Conservation (phyloP, 768 basidiomycete genomes). For the Russula virescens region DNA sequence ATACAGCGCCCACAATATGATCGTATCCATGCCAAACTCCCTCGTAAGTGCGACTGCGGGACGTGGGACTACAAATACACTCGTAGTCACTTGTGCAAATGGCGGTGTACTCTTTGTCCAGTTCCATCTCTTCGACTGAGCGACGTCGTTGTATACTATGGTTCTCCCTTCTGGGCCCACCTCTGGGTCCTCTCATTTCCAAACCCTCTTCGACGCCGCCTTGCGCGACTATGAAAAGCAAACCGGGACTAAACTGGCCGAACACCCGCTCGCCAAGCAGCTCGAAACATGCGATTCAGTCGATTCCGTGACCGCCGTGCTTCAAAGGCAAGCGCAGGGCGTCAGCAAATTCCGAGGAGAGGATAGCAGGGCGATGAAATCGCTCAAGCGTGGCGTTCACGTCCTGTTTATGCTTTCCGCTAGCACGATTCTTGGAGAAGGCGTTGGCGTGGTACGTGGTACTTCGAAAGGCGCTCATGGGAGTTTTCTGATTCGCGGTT, state of each 20-base stretch:
- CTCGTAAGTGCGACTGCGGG: not conserved
- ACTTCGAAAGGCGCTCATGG: not conserved
- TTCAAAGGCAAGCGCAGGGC: not conserved
- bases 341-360: not conserved
- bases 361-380: not conserved
- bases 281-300: not conserved
- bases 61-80: not conserved
- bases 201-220: not conserved
- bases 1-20: not conserved
- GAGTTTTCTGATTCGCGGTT: not conserved
- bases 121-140: not conserved
- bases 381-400: not conserved
- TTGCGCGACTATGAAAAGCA: not conserved
- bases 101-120: not conserved
- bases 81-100: not conserved
- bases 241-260: not conserved
- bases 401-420: not conserved
- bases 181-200: not conserved
- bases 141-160: not conserved
- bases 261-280: not conserved
- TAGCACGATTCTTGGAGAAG: not conserved
- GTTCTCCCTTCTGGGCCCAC: not conserved
- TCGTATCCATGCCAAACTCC: not conserved
- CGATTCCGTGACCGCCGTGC: not conserved
- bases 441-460: not conserved